phyloP scores from a whole-genome alignment of 108 stramenopile species.

The Conticribra guillardii region DNA sequence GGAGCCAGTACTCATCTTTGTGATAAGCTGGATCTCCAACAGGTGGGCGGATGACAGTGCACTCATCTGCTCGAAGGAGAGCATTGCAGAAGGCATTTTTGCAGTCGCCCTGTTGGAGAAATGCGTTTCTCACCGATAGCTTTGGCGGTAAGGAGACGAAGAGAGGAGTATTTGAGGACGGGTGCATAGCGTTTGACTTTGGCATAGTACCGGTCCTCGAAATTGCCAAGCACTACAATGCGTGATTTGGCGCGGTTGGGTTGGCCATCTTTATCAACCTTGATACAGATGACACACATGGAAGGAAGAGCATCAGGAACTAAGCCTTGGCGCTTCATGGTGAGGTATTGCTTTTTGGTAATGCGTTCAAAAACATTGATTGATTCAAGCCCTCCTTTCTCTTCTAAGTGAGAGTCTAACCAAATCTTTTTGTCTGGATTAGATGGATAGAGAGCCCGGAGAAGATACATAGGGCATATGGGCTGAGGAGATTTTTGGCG shows the following conservation, averaged over 20 bases:
- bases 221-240: not conserved
- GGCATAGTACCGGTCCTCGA: slow-evolving; percentile 1
- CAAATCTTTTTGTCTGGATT: slow-evolving; percentile 12
- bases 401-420: slow-evolving; percentile 3
- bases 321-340: not conserved
- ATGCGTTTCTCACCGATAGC: slow-evolving; percentile 3
- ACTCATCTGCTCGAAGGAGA: slow-evolving; percentile 9
- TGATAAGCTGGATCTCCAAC: not conserved
- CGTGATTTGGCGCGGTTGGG: not conserved
- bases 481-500: slow-evolving; percentile 7
- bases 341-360: not conserved
- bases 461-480: slow-evolving; percentile 9
- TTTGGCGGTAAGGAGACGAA: slow-evolving; percentile 5
- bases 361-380: not conserved
- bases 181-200: slow-evolving; percentile 8
- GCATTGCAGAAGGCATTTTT: too few species aligned
- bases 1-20: slow-evolving; percentile 8
- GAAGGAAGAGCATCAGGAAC: not conserved
- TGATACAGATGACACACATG: slow-evolving; percentile 7
- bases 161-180: slow-evolving; percentile 17
- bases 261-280: slow-evolving; percentile 13
- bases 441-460: slow-evolving; percentile 6
- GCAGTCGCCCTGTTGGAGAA: slow-evolving; percentile 30
- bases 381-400: not conserved
- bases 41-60: too few species aligned